Conservation (phyloP, 139 green algal genomes). For the Coelastrella sp. region DNA sequence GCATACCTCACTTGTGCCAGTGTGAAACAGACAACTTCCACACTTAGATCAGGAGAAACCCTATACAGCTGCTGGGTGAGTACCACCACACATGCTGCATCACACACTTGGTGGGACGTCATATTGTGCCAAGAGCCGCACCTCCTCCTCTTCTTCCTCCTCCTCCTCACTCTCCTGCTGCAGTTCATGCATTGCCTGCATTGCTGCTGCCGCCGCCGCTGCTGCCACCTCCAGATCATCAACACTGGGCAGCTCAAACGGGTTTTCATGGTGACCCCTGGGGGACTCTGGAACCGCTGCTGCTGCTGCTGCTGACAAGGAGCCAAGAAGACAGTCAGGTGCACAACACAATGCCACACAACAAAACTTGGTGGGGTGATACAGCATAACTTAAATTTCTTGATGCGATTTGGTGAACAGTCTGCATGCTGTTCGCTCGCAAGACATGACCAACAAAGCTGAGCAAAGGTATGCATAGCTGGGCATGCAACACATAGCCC, state of each 20-base stretch:
- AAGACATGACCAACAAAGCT: too few relatives aligned
- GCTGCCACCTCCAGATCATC: constrained; percentile 79
- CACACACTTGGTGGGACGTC: not conserved
- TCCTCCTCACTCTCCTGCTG: constrained; percentile 3
- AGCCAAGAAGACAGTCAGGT: too few relatives aligned
- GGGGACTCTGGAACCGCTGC: not conserved
- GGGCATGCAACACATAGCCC: too few relatives aligned
- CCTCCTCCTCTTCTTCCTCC: not conserved
- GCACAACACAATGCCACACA: too few relatives aligned
- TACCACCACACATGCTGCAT: constrained; percentile 1
- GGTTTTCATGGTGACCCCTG: not conserved
- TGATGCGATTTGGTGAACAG: too few relatives aligned
- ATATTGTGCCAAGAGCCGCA: not conserved
- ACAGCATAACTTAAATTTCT: too few relatives aligned
- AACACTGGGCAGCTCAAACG: constrained; percentile 66
- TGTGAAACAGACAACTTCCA: not conserved
- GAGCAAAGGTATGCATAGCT: too few relatives aligned
- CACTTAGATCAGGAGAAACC: not conserved
- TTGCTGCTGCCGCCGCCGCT: constrained; percentile 66
- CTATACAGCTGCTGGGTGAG: not conserved
- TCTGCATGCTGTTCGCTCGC: too few relatives aligned
- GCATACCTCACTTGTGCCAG: too few relatives aligned
- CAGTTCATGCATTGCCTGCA: constrained; percentile 59
- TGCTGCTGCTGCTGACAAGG: not conserved
- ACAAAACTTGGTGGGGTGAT: too few relatives aligned